Evolutionary conservation across 2,329 filamentous ascomycete species (phyloP), one percentile per base, ranked within the genome.

Genomic region (Trichoderma sp.): DNA sequence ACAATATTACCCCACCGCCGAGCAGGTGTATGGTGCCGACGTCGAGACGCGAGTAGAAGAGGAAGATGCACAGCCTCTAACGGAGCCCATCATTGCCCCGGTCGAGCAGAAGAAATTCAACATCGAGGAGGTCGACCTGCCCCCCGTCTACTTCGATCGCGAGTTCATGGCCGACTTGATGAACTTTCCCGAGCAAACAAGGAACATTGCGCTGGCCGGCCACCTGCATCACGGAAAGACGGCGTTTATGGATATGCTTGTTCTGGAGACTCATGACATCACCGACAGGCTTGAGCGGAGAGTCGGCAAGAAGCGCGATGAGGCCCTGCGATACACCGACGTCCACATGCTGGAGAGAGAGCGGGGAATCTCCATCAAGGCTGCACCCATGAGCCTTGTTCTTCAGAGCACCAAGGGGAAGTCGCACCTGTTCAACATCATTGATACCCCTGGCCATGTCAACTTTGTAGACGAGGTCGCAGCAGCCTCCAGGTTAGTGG

Each of bases 391-490:
- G 94, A 97, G 91, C 76, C 81, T 99, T 72, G 90, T 98, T 42
- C 83, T 99, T 67, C 93, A 92, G 74, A 92, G 89, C 72, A 94
- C 93, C 9, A 93, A 92, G 78, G 92, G 93, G 64, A 99, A 99
- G 80, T 98, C 94, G 39, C 94, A 98, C 80, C 85, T 99, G 3
- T 82, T 99, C 81, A 98, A 98, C 80, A 89, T 99, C 66, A 84
- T 99, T 68, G 95, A 99, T 80, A 99, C 95, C 1, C 95, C 95
- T 0, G 95, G 95, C 7, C 95, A 99, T 77, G 95, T 98, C 76
- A 97, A 99, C 79, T 99, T 99, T 78, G 94, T 96, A 50, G 95
- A 99, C 77, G 95, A 99, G 79, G 93, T 99, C 42, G 95, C 95
- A 9, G 90, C 93, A 5, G 91, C 93, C 1, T 83, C 97, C 74